Percentiles rank a stretch among this genome's conserved stretches.
phyloP scores from a whole-genome alignment of 768 basidiomycete species.

The Collybia sordida region DNA sequence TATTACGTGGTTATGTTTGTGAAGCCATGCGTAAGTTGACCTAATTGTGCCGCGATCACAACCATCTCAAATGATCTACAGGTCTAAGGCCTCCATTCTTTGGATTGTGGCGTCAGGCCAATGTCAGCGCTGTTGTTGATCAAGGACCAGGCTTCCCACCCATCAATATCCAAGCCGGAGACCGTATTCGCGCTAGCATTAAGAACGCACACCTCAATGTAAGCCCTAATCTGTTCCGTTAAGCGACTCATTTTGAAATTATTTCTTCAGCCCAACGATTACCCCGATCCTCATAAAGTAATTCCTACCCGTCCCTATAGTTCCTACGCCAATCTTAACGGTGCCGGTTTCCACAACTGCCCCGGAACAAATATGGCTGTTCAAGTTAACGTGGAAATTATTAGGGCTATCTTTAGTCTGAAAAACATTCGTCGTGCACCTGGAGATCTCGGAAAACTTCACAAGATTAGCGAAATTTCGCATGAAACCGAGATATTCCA shows the following conservation, averaged over 20 bases:
- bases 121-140: slow-evolving; percentile 29
- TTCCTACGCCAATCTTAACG: slow-evolving; percentile 27
- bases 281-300: slow-evolving; percentile 38
- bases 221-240: not conserved
- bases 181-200: slow-evolving; percentile 39
- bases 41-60: not conserved
- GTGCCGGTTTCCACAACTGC: slow-evolving; percentile 41
- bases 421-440: slow-evolving; percentile 46
- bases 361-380: slow-evolving; percentile 35
- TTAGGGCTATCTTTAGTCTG: slow-evolving; percentile 45
- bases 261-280: slow-evolving; percentile 34
- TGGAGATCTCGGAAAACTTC: slow-evolving; percentile 40
- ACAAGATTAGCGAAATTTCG: slow-evolving; percentile 25
- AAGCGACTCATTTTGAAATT: not conserved
- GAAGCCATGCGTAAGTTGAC: slow-evolving; percentile 49
- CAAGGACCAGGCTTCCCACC: slow-evolving; percentile 33
- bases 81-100: slow-evolving; percentile 40
- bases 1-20: slow-evolving; percentile 47
- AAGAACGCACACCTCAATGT: slow-evolving; percentile 45
- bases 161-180: slow-evolving; percentile 37
- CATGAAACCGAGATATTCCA: slow-evolving; percentile 35
- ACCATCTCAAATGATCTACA: slow-evolving; percentile 7
- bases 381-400: slow-evolving; percentile 39
- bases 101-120: slow-evolving; percentile 39
- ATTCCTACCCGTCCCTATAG: slow-evolving; percentile 36